Conservation (phyloP, 2,329 filamentous ascomycete species). For the Tolypocladium ophioglossoides region DNA sequence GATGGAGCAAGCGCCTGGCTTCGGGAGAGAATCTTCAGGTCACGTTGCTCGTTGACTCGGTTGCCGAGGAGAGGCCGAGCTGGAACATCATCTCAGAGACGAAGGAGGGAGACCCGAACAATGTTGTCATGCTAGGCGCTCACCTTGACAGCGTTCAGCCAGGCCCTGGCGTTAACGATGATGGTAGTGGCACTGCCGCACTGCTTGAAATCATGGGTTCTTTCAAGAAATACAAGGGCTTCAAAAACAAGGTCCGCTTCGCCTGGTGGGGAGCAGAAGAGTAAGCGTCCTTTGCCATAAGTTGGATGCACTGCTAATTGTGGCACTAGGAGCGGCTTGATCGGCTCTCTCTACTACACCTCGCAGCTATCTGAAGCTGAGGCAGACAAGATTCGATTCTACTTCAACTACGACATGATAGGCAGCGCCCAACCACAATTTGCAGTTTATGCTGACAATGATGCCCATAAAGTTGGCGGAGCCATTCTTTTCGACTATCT, state of each 20-base stretch:
- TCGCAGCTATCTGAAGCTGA: slow-evolving; percentile 23
- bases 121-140: slow-evolving; percentile 28
- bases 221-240: slow-evolving; percentile 22
- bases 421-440: slow-evolving; percentile 30
- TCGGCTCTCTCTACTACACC: slow-evolving; percentile 32
- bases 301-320: not conserved
- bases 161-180: slow-evolving; percentile 28
- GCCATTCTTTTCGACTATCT: slow-evolving; percentile 20
- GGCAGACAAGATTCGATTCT: slow-evolving; percentile 48
- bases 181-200: slow-evolving; percentile 24
- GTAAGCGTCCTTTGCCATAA: slow-evolving; percentile 6
- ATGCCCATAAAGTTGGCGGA: slow-evolving; percentile 18
- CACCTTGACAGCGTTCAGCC: slow-evolving; percentile 27
- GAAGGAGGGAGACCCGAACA: slow-evolving; percentile 26
- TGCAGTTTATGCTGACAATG: slow-evolving; percentile 27
- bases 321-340: slow-evolving; percentile 22
- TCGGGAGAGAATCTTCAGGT: slow-evolving; percentile 18
- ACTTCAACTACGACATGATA: slow-evolving; percentile 67
- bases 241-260: slow-evolving; percentile 28
- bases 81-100: slow-evolving; percentile 31
- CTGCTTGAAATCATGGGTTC: slow-evolving; percentile 24
- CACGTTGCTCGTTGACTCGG: slow-evolving; percentile 20
- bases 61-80: slow-evolving; percentile 19
- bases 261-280: slow-evolving; percentile 30
- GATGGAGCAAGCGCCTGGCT: slow-evolving; percentile 19